Evolutionary conservation across 257 asterid species (phyloP).

Genomic region (Ocimum tenuiflorum): DNA sequence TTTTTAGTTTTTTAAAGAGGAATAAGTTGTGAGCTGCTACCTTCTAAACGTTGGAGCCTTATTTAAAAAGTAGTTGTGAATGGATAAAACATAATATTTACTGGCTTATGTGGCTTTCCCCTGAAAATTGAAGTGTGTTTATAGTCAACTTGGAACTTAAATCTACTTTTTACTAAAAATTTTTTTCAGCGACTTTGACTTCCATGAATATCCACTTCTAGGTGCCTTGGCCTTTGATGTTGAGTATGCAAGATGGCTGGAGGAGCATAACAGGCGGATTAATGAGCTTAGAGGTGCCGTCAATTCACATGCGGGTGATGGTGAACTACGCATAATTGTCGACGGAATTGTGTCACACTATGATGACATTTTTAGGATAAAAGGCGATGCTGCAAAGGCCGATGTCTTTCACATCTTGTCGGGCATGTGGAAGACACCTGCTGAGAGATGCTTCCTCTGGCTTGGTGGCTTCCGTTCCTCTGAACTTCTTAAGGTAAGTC

Average conservation of each 20-base stretch:
- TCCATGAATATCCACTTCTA: slow-evolving; percentile 37
- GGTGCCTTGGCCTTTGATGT: slow-evolving; percentile 98
- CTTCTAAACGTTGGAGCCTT: neutral
- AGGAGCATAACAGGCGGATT: slow-evolving; percentile 80
- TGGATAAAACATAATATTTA: neutral
- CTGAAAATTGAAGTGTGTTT: slow-evolving; percentile 8
- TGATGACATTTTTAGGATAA: slow-evolving; percentile 83
- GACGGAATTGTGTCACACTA: slow-evolving; percentile 82
- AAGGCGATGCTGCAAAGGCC: slow-evolving; percentile 87
- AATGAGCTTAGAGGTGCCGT: slow-evolving; percentile 94
- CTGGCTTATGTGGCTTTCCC: neutral
- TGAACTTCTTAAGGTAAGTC: slow-evolving; percentile 74
- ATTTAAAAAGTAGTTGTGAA: neutral
- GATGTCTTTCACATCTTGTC: slow-evolving; percentile 93
- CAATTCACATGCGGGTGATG: slow-evolving; percentile 89
- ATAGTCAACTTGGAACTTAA: slow-evolving; percentile 18
- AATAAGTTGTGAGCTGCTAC: neutral
- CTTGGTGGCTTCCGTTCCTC: slow-evolving; percentile 97
- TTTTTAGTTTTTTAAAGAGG: neutral
- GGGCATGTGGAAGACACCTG: slow-evolving; percentile 99
- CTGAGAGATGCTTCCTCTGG: slow-evolving; percentile 96
- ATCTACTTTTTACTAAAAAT: slow-evolving; percentile 18
- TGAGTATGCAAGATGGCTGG: slow-evolving; percentile 95
- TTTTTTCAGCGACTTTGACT: slow-evolving; percentile 30
- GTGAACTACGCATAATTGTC: slow-evolving; percentile 84